These are phyloP conservation scores for Xylaria sp. DNA, from an alignment of 2,329 filamentous ascomycete species.

Conservation along the genomic window DNA sequence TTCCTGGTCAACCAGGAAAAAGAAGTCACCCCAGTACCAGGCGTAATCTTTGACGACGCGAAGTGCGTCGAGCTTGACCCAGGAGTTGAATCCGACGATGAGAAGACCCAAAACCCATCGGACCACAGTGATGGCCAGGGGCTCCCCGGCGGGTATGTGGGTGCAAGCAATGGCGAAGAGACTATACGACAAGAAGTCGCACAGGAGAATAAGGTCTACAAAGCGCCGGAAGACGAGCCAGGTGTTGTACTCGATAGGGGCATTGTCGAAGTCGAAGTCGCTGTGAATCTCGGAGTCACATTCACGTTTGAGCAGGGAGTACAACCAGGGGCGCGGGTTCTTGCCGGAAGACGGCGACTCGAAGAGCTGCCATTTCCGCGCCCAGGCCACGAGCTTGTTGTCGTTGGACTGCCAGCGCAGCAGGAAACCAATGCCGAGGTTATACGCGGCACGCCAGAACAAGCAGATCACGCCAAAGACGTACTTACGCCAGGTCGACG, in stretches of 20 bases:
- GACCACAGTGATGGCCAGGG: conserved; percentile 58
- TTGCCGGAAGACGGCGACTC: conserved; percentile 74
- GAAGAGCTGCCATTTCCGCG: conserved; percentile 78
- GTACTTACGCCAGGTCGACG: conserved; percentile 62
- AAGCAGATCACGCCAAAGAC: conserved; percentile 79
- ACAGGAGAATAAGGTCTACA: conserved; percentile 97
- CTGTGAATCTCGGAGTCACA: conserved; percentile 90
- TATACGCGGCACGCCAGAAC: conserved; percentile 90
- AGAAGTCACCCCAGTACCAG: conserved; percentile 99
- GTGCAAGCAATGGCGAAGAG: conserved; percentile 89
- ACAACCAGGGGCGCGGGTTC: conserved; percentile 77
- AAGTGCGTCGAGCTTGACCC: conserved; percentile 97
- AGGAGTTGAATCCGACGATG: conserved; percentile 89
- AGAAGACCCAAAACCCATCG: conserved; percentile 75
- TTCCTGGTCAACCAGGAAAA: conserved; percentile 96
- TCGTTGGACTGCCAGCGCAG: conserved; percentile 87
- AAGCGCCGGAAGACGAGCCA: conserved; percentile 95
- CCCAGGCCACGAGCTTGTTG: conserved; percentile 80
- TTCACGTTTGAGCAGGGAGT: conserved; percentile 78
- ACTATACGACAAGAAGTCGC: conserved; percentile 95
- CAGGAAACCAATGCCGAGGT: conserved; percentile 86
- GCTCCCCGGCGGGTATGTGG: conserved; percentile 68
- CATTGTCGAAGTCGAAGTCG: conserved; percentile 89
- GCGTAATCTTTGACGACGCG: conserved; percentile 98
- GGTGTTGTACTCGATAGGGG: conserved; percentile 96